Evolutionary conservation across 2,329 filamentous ascomycete genomes (phyloP).

Genomic region (Aureobasidium sp.): DNA sequence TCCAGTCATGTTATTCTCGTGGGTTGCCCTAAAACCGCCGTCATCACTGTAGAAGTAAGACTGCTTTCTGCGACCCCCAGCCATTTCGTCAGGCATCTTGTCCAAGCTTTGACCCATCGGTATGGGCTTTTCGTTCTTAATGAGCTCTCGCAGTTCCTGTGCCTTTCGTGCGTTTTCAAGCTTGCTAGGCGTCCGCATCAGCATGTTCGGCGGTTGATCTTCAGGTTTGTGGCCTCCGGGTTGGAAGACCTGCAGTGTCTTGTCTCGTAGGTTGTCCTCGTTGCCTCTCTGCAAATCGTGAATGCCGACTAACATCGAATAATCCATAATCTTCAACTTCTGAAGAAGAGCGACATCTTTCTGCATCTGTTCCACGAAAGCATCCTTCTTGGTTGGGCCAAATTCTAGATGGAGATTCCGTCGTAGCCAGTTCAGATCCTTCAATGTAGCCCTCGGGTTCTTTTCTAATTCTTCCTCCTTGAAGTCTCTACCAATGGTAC

Average conservation of each 20-base stretch:
- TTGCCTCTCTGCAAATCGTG: constrained; percentile 87
- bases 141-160: constrained; percentile 80
- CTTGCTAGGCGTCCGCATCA: constrained; percentile 87
- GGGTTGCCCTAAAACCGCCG: constrained; percentile 85
- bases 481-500: constrained; percentile 87
- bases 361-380: constrained; percentile 84
- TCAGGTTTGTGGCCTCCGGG: constrained; percentile 58
- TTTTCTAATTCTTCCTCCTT: constrained; percentile 77
- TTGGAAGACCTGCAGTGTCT: constrained; percentile 89
- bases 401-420: constrained; percentile 79
- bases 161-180: constrained; percentile 87
- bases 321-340: constrained; percentile 94
- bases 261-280: constrained; percentile 83
- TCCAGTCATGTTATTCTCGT: constrained; percentile 74
- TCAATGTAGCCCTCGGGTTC: constrained; percentile 87
- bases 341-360: constrained; percentile 81
- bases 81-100: constrained; percentile 84
- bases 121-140: constrained; percentile 87
- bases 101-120: constrained; percentile 76
- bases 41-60: constrained; percentile 91
- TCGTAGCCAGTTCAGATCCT: constrained; percentile 93
- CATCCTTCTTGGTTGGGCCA: constrained; percentile 75
- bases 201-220: constrained; percentile 43
- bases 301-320: constrained; percentile 88
- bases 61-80: constrained; percentile 60